Base-by-base conservation (phyloP, 176 grass and related monocot genomes). In the Oryza rufipogon region DNA sequence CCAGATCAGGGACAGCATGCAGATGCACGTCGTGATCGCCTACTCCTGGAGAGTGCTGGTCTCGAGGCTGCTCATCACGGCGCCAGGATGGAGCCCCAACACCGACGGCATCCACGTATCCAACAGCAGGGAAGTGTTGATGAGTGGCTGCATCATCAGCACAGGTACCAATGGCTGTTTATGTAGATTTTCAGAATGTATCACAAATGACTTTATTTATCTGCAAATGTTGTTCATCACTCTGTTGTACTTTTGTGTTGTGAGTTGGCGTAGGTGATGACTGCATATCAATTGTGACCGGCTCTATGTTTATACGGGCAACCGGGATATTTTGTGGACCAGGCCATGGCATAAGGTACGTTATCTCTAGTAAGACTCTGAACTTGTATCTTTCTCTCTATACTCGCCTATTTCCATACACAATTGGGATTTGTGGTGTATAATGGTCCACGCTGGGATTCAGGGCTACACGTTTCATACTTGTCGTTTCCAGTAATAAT, bases 281-380 rank as follows among this genome's bases (percentile, higher is more conserved):
- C 66, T 97, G 95, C 85, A 86, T 97, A 87, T 89, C 95, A 46
- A 97, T 97, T 28, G 95, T 93, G 22, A 84, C 76, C 71, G 92
- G 92, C 20, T 89, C 86, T 16, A 79, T 38, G 54, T 78, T 89
- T 68, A 77, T 97, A 28, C 68, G 71, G 34, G 92, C 78, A n/a
- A 73, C 65, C 19, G 72, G 88, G 56, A 94, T 86, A 77, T 75
- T 89, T 39, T 97, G 95, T 15, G 95, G 92, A 60, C 95, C 92
- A 6, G 95, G 95, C 23, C 95, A 97, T 83, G 88, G 91, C 73
- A 88, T 91, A 86, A 93, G 88, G 91, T 90, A 20, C 7, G 19
- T 58, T 20, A 58, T 58, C 17, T 23, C n/a, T 63, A 63, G 3
- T 4, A 63, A 63, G n/a, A 63, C n/a, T 11, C 58, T 63, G 58